Evolutionary conservation across 768 basidiomycete genomes (phyloP).

Genomic region (Rhizopogon salebrosus): DNA sequence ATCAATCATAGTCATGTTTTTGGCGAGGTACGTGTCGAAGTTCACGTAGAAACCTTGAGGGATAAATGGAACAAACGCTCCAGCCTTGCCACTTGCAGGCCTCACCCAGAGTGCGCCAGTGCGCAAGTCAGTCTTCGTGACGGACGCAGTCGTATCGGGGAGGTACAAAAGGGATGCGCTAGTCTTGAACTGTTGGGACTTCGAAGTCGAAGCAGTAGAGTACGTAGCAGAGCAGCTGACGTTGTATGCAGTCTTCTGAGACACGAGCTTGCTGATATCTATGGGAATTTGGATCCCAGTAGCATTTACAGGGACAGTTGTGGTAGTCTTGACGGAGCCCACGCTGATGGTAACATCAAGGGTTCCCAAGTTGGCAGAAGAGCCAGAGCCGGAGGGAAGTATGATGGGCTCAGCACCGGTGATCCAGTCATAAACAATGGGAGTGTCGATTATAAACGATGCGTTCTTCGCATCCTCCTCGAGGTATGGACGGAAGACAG

Average conservation of each 20-base stretch:
- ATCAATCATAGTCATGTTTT: slow-evolving; percentile 48
- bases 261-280: slow-evolving; percentile 22
- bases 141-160: slow-evolving; percentile 28
- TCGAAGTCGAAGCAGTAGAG: slow-evolving; percentile 3
- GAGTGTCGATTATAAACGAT: slow-evolving; percentile 33
- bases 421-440: slow-evolving; percentile 31
- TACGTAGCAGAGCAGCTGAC: slow-evolving; percentile 33
- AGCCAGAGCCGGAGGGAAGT: slow-evolving; percentile 4
- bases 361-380: slow-evolving; percentile 6
- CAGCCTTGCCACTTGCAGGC: slow-evolving; percentile 18
- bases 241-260: slow-evolving; percentile 25
- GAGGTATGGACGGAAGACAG: slow-evolving; percentile 43
- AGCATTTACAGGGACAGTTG: slow-evolving; percentile 33
- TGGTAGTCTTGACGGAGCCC: slow-evolving; percentile 14
- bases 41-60: slow-evolving; percentile 74
- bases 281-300: slow-evolving; percentile 31
- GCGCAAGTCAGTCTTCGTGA: slow-evolving; percentile 44
- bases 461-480: slow-evolving; percentile 28
- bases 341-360: slow-evolving; percentile 28
- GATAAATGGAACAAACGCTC: slow-evolving; percentile 36
- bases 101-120: slow-evolving; percentile 41
- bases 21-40: slow-evolving; percentile 48
- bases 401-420: slow-evolving; percentile 29
- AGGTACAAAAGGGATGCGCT: slow-evolving; percentile 36
- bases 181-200: slow-evolving; percentile 23